phyloP scores from a whole-genome alignment of 2,329 filamentous ascomycete genomes.

The Plectosphaerella cucumerina region DNA sequence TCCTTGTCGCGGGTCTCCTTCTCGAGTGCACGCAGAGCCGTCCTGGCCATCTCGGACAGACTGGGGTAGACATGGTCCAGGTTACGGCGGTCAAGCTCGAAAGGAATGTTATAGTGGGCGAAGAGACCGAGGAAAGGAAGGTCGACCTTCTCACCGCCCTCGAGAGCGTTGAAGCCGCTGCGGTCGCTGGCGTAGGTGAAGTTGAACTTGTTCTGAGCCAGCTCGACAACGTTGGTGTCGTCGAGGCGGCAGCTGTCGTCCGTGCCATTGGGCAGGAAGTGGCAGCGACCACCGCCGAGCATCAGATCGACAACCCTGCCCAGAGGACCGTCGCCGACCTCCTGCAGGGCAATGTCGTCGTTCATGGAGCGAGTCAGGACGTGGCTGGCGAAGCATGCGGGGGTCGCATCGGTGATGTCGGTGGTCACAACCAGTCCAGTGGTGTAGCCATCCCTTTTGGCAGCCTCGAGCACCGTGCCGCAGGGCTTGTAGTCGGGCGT shows the following conservation, averaged over 20 bases:
- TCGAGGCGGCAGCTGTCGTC: conserved; percentile 79
- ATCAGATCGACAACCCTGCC: conserved; percentile 88
- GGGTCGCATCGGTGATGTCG: conserved; percentile 90
- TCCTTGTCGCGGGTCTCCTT: conserved; percentile 79
- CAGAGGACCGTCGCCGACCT: conserved; percentile 82
- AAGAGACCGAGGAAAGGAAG: conserved; percentile 85
- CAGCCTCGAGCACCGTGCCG: conserved; percentile 88
- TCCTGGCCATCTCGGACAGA: conserved; percentile 84
- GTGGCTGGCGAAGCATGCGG: conserved; percentile 90
- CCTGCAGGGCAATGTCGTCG: conserved; percentile 87
- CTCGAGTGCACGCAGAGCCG: conserved; percentile 74
- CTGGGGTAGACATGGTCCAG: conserved; percentile 80
- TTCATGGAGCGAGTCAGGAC: conserved; percentile 76
- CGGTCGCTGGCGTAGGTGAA: conserved; percentile 76
- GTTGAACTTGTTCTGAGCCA: conserved; percentile 70
- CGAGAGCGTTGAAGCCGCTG: conserved; percentile 69
- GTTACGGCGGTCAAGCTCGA: conserved; percentile 83
- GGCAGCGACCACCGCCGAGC: conserved; percentile 87
- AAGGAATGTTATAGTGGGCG: conserved; percentile 78
- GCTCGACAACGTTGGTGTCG: conserved; percentile 65
- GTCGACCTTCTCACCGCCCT: conserved; percentile 61
- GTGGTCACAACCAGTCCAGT: conserved; percentile 96
- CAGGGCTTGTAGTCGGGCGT: conserved; percentile 82
- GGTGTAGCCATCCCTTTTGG: conserved; percentile 84
- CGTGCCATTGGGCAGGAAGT: conserved; percentile 82